Evolutionary conservation across 1,284 basidiomycete genomes (phyloP), one percentile per base, ranked within the genome.

Genomic region (Ustilago trichophora): DNA sequence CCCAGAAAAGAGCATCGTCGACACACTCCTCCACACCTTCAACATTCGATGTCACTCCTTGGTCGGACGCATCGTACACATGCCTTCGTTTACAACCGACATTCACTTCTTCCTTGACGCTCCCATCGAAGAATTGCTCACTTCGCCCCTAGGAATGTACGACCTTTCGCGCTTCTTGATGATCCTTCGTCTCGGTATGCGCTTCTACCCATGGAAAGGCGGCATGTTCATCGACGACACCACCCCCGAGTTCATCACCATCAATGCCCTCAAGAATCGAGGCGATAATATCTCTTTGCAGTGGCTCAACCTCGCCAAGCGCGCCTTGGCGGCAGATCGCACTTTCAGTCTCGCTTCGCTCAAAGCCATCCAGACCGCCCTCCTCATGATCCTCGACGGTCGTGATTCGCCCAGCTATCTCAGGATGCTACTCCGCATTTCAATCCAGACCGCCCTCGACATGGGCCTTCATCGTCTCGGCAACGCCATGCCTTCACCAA

Each of bases 381-480:
- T 68, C n/a, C 50, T 76, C 8, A 64, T 75, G 51, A 52, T 72
- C 43, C 50, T 77, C 12, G 65, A 67, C 21, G 73, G 67, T 1
- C 49, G 59, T n/a, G 73, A 74, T 24, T 49, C 60, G 15, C 52
- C 60, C 10, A 41, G 37, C 7, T 70, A 58, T 19, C 50, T 65
- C 6, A 46, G 64, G 21, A 69, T 68, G 52, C 51, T 77, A 27
- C 40, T 72, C 25, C 57, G 65, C 24, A 60, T 76, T 25, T 63
- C 72, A n/a, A 70, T 74, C 21, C 55, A 64, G 44, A 74, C 68
- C 10, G 72, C 75, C 11, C 64, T 72, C 36, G 72, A 71, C 26
- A 68, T 75, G 53, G 67, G 73, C 0, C 51, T 76, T 12, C 74
- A 75, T 38, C 50, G 74, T 15, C 54, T 77, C 13, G 75, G 74